Conservation (phyloP, 371 early-diverging fungal genomes). For the Haplosporangium sp. region DNA sequence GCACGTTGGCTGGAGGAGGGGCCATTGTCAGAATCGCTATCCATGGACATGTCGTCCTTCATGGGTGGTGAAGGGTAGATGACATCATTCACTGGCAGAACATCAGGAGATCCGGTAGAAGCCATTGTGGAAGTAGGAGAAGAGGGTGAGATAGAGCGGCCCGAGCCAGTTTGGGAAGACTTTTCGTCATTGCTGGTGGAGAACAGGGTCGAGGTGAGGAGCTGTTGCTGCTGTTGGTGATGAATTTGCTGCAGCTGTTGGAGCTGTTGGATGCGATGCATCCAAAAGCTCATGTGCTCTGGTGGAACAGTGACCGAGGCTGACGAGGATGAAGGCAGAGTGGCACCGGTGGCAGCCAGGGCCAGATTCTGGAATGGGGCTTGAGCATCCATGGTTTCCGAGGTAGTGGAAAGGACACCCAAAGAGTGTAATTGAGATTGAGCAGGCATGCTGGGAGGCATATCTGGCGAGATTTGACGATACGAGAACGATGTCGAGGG, state of each 20-base stretch:
- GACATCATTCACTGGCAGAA: slow-evolving; percentile 10
- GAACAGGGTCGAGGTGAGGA: slow-evolving; percentile 23
- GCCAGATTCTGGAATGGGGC: slow-evolving; percentile 17
- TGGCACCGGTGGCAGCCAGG: slow-evolving; percentile 7
- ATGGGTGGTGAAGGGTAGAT: slow-evolving; percentile 50
- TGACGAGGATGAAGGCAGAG: no score
- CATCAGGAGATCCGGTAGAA: slow-evolving; percentile 5
- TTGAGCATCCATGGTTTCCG: not conserved
- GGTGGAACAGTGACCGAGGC: slow-evolving; percentile 6
- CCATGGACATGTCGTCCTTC: slow-evolving; percentile 41
- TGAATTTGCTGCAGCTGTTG: slow-evolving; percentile 32
- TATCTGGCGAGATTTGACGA: slow-evolving; percentile 37
- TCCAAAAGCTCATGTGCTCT: slow-evolving; percentile 24
- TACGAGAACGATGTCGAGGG: slow-evolving; percentile 38
- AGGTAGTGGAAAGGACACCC: not conserved
- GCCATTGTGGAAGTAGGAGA: not conserved
- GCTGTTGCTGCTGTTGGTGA: slow-evolving; percentile 36
- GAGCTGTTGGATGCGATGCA: slow-evolving; percentile 44
- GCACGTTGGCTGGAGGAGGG: slow-evolving; percentile 5
- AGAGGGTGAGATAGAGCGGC: slow-evolving; percentile 5
- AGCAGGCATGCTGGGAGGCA: slow-evolving; percentile 44
- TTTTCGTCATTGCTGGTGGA: not conserved
- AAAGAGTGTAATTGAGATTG: no score
- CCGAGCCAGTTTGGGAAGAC: not conserved
- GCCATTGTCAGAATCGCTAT: slow-evolving; percentile 35